Base-by-base conservation (phyloP, 495 filamentous ascomycete genomes). In the Neurospora discreta region DNA sequence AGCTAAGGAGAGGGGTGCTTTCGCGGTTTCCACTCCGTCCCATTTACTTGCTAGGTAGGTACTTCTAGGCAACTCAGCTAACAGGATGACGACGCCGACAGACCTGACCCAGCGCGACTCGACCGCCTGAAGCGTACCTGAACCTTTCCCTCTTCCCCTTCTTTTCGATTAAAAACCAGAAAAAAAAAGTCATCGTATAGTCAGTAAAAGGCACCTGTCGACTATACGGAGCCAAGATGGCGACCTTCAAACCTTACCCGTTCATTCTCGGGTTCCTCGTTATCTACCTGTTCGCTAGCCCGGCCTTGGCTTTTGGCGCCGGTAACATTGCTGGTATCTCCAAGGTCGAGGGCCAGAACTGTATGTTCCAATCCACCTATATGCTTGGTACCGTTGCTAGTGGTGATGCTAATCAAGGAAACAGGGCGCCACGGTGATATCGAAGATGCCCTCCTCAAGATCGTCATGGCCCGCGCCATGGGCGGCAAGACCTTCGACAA, bases 401-500 rank as follows among this genome's bases (percentile, higher is more conserved):
- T 60, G 30, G 23, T 33, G 52, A 15, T 65, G 52, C 52, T 65
- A 65, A 65, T 8, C 52, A 65, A 9, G 11, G 26, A 65, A 65
- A 65, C 70, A 87, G 85, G 92, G 92, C 93, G 94, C 67, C 94
- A 97, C 89, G 94, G 94, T 72, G 95, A 98, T 80, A 95, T 97
- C 77, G 94, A 97, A 86, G 94, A 97, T 85, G 88, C 90, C 39
- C 86, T 97, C 23, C 87, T 97, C 71, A 87, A 83, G 67, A 82
- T 97, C 38, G 78, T 90, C 70, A 90, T 95, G 86, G 89, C 93
- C n/a, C 85, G 87, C 69, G 88, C 87, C 70, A 89, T 90, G 44
- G 91, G 92, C 72, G 91, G 91, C 75, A 91, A 92, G 84, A 95
- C 93, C 75, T 97, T 97, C 79, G 86, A 87, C 82, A 94, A 94